Evolutionary conservation across 345 rosid species (phyloP).

Genomic region (Eucalyptus erythrocorys): DNA sequence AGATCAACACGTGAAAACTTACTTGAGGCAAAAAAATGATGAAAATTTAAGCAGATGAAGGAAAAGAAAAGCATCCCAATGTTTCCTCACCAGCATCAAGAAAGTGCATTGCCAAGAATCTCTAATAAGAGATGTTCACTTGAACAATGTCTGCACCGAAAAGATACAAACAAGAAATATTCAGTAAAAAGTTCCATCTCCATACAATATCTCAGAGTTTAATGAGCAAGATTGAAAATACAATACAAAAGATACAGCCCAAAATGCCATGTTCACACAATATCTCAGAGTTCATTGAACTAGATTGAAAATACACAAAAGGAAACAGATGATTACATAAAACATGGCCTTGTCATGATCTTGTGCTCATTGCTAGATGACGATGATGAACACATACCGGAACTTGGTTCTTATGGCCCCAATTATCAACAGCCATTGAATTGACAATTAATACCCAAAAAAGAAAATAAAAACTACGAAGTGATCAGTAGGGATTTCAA

Average conservation of each 20-base stretch:
- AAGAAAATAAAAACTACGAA: no score
- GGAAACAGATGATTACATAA: not conserved
- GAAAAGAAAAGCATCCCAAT: not conserved
- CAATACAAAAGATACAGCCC: not conserved
- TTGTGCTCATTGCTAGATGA: not conserved
- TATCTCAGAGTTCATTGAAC: not conserved
- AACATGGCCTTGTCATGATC: not conserved
- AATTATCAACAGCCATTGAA: not conserved
- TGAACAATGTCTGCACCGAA: not conserved
- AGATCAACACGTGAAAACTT: not conserved
- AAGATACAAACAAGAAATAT: not conserved
- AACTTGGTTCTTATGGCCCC: not conserved
- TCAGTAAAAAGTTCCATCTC: not conserved
- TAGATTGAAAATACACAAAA: not conserved
- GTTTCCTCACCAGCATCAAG: not conserved
- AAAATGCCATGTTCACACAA: not conserved
- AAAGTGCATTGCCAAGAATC: not conserved
- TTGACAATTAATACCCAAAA: no score
- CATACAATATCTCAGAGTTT: not conserved
- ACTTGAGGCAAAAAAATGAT: not conserved
- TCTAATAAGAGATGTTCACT: not conserved
- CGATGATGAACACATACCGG: fast-evolving
- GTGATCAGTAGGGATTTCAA: fast-evolving
- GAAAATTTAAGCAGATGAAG: not conserved
- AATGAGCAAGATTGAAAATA: not conserved